phyloP scores from a whole-genome alignment of 2,329 filamentous ascomycete genomes.

The Nigrospora sphaerica region DNA sequence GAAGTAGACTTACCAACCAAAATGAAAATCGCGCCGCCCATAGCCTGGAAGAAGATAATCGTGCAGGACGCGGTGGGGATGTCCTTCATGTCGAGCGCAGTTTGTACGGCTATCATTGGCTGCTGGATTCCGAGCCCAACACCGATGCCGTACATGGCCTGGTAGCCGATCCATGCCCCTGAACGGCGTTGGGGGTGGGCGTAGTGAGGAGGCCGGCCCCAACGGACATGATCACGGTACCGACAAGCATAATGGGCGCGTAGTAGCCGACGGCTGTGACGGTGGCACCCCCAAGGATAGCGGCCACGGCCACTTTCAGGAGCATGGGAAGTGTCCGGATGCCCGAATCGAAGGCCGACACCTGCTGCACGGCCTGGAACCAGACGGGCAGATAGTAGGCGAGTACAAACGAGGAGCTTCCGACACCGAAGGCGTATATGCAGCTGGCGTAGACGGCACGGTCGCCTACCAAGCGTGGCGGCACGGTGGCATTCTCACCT shows the following conservation, averaged over 20 bases:
- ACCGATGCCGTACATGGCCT: slow-evolving; percentile 15
- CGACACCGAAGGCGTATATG: slow-evolving; percentile 25
- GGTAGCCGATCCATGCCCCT: slow-evolving; percentile 25
- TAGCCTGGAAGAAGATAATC: too few species aligned
- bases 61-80: too few species aligned
- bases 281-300: slow-evolving; percentile 15
- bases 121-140: neutral
- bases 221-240: slow-evolving; percentile 20
- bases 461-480: slow-evolving; percentile 27
- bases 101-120: too few species aligned
- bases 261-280: slow-evolving; percentile 28
- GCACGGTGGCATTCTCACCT: slow-evolving; percentile 29
- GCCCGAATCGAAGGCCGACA: slow-evolving; percentile 23
- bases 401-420: slow-evolving; percentile 19
- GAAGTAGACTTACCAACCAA: too few species aligned
- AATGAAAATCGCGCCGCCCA: too few species aligned
- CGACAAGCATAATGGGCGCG: slow-evolving; percentile 26
- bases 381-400: slow-evolving; percentile 25
- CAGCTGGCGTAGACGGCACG: slow-evolving; percentile 23
- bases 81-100: too few species aligned
- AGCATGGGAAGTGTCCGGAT: slow-evolving; percentile 25
- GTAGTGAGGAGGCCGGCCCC: slow-evolving; percentile 32
- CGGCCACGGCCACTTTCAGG: slow-evolving; percentile 19
- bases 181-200: slow-evolving; percentile 18
- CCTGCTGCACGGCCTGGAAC: slow-evolving; percentile 23